A percentile compares a stretch with the other conserved stretches of the same genome.
phyloP scores from a whole-genome alignment of 225 moss, liverwort and hornwort genomes.

The Anthoceros angustus region DNA sequence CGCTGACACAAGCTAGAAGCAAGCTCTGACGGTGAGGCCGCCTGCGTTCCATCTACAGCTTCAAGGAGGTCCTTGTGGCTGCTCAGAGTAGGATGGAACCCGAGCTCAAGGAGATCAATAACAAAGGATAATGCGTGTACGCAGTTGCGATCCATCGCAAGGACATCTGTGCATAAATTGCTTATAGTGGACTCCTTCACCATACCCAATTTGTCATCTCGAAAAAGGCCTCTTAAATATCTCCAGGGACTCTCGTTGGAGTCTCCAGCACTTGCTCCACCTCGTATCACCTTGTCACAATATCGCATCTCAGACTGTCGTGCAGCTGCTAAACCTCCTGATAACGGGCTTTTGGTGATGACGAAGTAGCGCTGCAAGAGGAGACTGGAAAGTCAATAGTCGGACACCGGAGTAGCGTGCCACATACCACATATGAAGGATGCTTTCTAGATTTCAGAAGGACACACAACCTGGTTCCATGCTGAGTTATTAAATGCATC shows the following conservation, averaged over 20 bases:
- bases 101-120: constrained; percentile 56
- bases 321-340: constrained; percentile 45
- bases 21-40: constrained; percentile 36
- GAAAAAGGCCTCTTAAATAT: constrained; percentile 77
- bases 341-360: constrained; percentile 45
- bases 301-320: constrained; percentile 53
- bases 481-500: constrained; percentile 80
- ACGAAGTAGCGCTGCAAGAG: constrained; percentile 73
- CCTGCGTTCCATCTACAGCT: constrained; percentile 22
- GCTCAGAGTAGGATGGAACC: constrained; percentile 41
- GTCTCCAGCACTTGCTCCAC: neutral
- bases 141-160: constrained; percentile 25
- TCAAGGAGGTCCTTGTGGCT: constrained; percentile 19
- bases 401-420: no score
- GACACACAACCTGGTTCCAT: constrained; percentile 71
- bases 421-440: neutral
- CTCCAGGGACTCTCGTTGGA: constrained; percentile 98
- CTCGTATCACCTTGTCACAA: constrained; percentile 40
- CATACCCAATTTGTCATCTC: constrained; percentile 42
- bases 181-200: constrained; percentile 26
- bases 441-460: neutral
- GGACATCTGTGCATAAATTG: constrained; percentile 39
- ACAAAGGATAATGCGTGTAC: constrained; percentile 53
- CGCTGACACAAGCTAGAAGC: constrained; percentile 39
- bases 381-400: neutral